Conservation (phyloP, 306 rosid genomes). For the Castanea mollissima region DNA sequence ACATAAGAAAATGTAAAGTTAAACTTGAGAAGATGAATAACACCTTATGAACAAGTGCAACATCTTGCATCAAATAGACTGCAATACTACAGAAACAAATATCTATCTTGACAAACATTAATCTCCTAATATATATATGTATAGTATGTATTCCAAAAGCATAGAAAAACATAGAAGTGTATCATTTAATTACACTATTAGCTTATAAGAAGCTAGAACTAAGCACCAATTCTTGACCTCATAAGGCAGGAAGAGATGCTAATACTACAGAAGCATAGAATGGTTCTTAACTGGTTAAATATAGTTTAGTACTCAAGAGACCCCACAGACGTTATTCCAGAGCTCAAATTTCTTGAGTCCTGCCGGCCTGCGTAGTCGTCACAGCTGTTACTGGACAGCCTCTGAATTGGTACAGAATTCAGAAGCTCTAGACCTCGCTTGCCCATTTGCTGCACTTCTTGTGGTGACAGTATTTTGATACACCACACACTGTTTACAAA, state of each 20-base stretch:
- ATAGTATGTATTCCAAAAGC: slow-evolving; percentile 41
- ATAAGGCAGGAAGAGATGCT: slow-evolving; percentile 37
- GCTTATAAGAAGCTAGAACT: slow-evolving; percentile 55
- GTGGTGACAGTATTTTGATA: slow-evolving; percentile 94
- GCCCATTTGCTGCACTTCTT: slow-evolving; percentile 94
- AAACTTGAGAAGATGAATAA: slow-evolving; percentile 6
- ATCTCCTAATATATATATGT: slow-evolving; percentile 53
- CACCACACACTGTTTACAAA: slow-evolving; percentile 94
- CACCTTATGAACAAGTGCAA: background rate
- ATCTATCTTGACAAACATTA: slow-evolving; percentile 43
- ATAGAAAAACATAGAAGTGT: slow-evolving; percentile 33
- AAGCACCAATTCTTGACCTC: slow-evolving; percentile 42
- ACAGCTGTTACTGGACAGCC: slow-evolving; percentile 66
- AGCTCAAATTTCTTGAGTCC: slow-evolving; percentile 70
- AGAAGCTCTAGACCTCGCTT: slow-evolving; percentile 74
- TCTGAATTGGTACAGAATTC: slow-evolving; percentile 75
- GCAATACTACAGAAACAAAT: slow-evolving; percentile 18
- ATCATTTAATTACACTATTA: slow-evolving; percentile 65
- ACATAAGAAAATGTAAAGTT: background rate
- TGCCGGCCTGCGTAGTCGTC: slow-evolving; percentile 72
- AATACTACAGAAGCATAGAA: slow-evolving; percentile 50
- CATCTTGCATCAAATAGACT: slow-evolving; percentile 3
- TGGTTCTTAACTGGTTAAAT: slow-evolving; percentile 39
- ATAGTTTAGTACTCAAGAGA: slow-evolving; percentile 63
- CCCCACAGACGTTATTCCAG: slow-evolving; percentile 79